Evolutionary conservation across 345 rosid genomes (phyloP), one percentile per base, ranked within the genome.

Genomic region (Camelina laxa): DNA sequence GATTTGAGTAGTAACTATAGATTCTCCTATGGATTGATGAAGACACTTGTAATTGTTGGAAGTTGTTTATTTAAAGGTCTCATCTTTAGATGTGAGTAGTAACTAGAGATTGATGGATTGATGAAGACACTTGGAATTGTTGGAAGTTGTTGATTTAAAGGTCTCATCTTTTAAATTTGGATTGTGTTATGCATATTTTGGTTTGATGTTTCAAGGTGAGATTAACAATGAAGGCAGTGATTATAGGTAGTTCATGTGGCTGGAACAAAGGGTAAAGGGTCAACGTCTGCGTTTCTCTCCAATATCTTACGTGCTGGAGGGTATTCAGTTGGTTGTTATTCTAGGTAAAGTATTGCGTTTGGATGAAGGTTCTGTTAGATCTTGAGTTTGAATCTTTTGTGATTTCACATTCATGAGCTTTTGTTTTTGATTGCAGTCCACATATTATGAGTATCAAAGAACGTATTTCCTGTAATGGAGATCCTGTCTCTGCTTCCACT

Each of bases 191-290:
- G 36, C 42, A 31, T 38, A 15, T 14, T 42, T 14, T 14, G 16
- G 14, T 4, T 45, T 3, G 60, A 13, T 39, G 14, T 39, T 39
- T 14, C 2, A 42, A 69, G 6, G 42, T 42, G 20, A 42, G 61
- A 72, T 24, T 57, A 53, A 74, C 31, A 65, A n/a, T 12, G 7
- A 49, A 30, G 75, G 57, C 9, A 41, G 45, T 35, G 50, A 42
- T 53, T 65, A 9, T 73, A 91, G 97, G 80, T 85, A 9, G 74
- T 95, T 80, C 99, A 95, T 72, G 84, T 95, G 53, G 94, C 98
- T 59, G 99, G 99, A 67, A 95, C 97, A 1, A 92, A 95, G 69
- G 99, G 97, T 60, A 95, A 92, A 85, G 97, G 98, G 14, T 95
- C 97, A 24, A 92, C 98, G 7, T 88, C 94, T 48, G 92, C 99